Percentiles rank a stretch among this genome's conserved stretches.
Evolutionary conservation across 129 eudicot genomes (phyloP).

Genomic region (Calendula officinalis): DNA sequence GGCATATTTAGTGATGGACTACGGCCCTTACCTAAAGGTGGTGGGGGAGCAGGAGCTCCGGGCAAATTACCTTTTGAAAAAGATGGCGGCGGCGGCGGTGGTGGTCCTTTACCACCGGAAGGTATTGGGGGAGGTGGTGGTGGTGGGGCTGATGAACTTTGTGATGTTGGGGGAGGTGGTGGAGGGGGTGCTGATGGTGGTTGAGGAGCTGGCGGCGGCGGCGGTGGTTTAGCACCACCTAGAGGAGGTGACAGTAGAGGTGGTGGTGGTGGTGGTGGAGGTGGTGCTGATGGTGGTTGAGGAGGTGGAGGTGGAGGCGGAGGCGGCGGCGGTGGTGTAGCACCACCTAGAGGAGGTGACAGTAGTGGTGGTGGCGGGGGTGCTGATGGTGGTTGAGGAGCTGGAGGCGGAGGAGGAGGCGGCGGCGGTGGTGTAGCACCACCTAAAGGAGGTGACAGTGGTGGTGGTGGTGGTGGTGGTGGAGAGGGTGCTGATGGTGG

Average conservation of each 20-base stretch:
- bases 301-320: neutral
- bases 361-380: neutral
- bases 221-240: conserved; percentile 38
- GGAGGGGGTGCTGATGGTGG: conserved; percentile 39
- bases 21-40: conserved; percentile 45
- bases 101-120: conserved; percentile 31
- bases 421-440: neutral
- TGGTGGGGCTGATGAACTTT: neutral
- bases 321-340: neutral
- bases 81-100: conserved; percentile 28
- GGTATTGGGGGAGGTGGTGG: neutral
- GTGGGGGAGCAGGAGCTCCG: conserved; percentile 66
- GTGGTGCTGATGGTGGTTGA: no score
- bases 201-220: conserved; percentile 28
- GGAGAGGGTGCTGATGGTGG: neutral
- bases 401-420: neutral
- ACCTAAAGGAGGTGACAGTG: neutral
- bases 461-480: conserved; percentile 4
- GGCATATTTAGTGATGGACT: conserved; percentile 28
- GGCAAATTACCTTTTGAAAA: conserved; percentile 13
- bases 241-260: conserved; percentile 36
- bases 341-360: neutral
- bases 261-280: conserved; percentile 19
- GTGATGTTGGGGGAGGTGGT: neutral
- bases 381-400: no score